Conservation (phyloP, 192 early-diverging fungal species). For the Backusella macrospora region DNA sequence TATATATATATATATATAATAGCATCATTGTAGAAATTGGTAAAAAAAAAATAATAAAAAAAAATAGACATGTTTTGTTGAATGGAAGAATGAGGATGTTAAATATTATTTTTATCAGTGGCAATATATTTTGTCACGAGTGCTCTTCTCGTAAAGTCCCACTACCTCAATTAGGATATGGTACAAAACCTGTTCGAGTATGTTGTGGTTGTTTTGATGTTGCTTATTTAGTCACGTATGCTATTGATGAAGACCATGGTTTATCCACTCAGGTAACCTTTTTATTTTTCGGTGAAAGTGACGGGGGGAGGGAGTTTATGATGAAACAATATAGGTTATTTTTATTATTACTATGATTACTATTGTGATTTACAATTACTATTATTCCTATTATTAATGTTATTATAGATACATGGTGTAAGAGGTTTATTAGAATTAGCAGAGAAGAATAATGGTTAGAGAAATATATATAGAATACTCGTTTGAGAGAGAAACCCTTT, state of each 20-base stretch:
- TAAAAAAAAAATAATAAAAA: constrained; percentile 25
- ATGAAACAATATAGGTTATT: background rate
- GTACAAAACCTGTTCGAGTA: constrained; percentile 52
- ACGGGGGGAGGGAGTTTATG: background rate
- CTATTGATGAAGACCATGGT: constrained; percentile 55
- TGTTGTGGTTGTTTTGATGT: constrained; percentile 60
- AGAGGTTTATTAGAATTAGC: constrained; percentile 57
- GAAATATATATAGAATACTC: too few relatives aligned
- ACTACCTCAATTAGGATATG: constrained; percentile 57
- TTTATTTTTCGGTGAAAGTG: background rate
- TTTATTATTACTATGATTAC: too few relatives aligned
- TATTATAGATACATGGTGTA: constrained; percentile 49
- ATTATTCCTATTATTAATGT: too few relatives aligned
- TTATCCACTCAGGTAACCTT: constrained; percentile 52
- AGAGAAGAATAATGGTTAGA: constrained; percentile 54
- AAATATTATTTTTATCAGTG: constrained; percentile 37
- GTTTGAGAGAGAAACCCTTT: background rate
- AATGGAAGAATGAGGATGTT: too few relatives aligned
- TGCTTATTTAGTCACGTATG: constrained; percentile 58
- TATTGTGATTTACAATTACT: background rate
- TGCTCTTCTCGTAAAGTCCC: constrained; percentile 54
- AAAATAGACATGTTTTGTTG: background rate
- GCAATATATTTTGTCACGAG: constrained; percentile 59
- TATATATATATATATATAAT: background rate
- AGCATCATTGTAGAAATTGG: constrained; percentile 69